Evolutionary conservation across 2,329 filamentous ascomycete genomes (phyloP), one percentile per base, ranked within the genome.

Genomic region (Dactylellina haptotyla): DNA sequence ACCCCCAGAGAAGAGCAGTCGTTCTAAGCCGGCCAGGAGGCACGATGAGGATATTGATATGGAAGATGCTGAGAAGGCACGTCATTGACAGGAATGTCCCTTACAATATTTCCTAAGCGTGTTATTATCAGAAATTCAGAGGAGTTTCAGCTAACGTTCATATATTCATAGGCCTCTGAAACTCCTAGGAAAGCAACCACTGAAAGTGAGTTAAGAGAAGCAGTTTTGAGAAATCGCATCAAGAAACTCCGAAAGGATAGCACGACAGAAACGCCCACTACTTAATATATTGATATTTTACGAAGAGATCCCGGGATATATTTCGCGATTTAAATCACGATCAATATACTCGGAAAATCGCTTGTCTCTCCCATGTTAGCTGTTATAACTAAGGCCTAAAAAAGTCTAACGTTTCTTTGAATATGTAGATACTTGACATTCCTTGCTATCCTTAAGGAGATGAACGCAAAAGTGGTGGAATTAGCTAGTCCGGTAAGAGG

Each of bases 61-160:
- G 67, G 53, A 72, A 65, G 67, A 72, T 65, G 67, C 67, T 65
- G 67, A 72, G 67, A 72, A 72, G 67, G 67, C 67, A 72, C 67
- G 67, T 72, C 61, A 72, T 64, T 72, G 67, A 72, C 53, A 64
- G 67, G 53, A 72, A 72, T 72, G 59, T 71, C 66, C 66, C 26
- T 54, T 51, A 18, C 41, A 32, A 23, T 14, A 39, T 10, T n/a
- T 50, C 16, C 20, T 39, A 20, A 6, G 2, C 28, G 12, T 66
- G 43, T 23, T 16, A 16, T 41, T 51, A 28, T 16, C 25, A 18
- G 18, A 23, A 46, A 12, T 18, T 45, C 23, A 28, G 16, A 23
- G 26, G 18, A 30, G 4, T 18, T 37, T 26, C 20, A 12, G 39
- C 66, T 71, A 71, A 71, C 59, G 4, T 6, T 16, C n/a, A 14